A percentile compares a stretch with the other conserved stretches of the same genome.
These are phyloP conservation scores for Monilinia laxa DNA, from an alignment of 2,329 filamentous ascomycete genomes.

Conservation along the genomic window DNA sequence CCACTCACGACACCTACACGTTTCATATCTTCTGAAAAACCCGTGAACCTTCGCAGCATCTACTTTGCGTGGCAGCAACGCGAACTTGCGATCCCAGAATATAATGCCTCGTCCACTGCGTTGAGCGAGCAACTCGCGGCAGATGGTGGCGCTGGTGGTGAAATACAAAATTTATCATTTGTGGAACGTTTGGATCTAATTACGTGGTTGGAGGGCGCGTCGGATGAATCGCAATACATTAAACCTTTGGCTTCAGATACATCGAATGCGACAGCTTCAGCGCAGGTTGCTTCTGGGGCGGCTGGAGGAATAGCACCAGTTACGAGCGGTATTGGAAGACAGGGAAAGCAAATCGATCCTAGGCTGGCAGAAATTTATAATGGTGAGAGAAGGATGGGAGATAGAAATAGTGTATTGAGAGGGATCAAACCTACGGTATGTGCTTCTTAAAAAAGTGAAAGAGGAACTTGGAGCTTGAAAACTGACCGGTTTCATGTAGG, in stretches of 20 bases:
- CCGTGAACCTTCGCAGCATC: slow-evolving; percentile 87
- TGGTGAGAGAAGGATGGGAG: slow-evolving; percentile 86
- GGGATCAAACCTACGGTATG: slow-evolving; percentile 86
- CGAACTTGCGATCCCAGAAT: slow-evolving; percentile 84
- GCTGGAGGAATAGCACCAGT: slow-evolving; percentile 43
- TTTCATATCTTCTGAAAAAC: slow-evolving; percentile 73
- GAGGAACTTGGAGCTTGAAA: background rate
- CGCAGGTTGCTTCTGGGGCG: slow-evolving; percentile 50
- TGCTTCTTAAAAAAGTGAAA: slow-evolving; percentile 5
- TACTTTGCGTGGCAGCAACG: slow-evolving; percentile 96
- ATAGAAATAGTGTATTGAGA: slow-evolving; percentile 83
- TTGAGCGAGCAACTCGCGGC: slow-evolving; percentile 71
- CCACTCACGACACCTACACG: slow-evolving; percentile 75
- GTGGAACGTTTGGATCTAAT: slow-evolving; percentile 89
- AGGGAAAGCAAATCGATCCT: slow-evolving; percentile 72
- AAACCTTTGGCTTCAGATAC: slow-evolving; percentile 71
- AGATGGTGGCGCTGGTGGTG: slow-evolving; percentile 56
- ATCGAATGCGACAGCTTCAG: slow-evolving; percentile 44
- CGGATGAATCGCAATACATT: slow-evolving; percentile 90
- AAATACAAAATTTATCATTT: slow-evolving; percentile 85
- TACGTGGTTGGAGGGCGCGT: slow-evolving; percentile 88
- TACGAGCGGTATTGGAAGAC: slow-evolving; percentile 50
- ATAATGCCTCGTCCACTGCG: slow-evolving; percentile 78
- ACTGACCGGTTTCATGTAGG: slow-evolving; percentile 51
- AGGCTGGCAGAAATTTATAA: slow-evolving; percentile 85